Evolutionary conservation across 768 basidiomycete genomes (phyloP), one percentile per base, ranked within the genome.

Genomic region (Tubosaeta sp.): DNA sequence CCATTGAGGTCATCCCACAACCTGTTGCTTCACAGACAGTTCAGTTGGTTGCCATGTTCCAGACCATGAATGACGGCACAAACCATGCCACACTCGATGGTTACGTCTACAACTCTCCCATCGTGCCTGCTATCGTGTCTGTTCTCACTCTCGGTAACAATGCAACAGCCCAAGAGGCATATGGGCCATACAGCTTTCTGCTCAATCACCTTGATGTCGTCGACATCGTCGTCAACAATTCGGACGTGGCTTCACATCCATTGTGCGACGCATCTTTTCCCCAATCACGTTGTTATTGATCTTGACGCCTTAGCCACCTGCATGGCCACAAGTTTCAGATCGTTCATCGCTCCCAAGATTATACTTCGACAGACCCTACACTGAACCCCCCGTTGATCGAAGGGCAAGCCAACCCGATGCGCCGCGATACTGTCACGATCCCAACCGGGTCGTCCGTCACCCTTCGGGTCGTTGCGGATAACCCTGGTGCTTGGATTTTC

Each of bases 401-500:
- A 69, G 84, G 81, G 13, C 87, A 91, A 59, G 65, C 72, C 1
- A 99, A 98, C 71, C 95, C 94, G 2, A 82, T 94, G 62, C 83
- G 92, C n/a, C 80, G 95, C 35, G 95, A 99, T 68, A 94, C 92
- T 0, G 73, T 95, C 14, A 79, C 83, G 50, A 81, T 96, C 45
- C 86, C 88, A 3, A 76, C 82, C 4, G 76, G 76, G 52, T 69
- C 78, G 18, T 83, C 83, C 3, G 87, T 79, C 11, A 88, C 87
- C 0, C 70, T 99, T 40, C 82, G 92, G 19, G 69, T 94, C 59
- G 72, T 85, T 42, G 90, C 91, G 1, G 90, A 98, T 66, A 98
- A 98, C 69, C 95, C 95, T 1, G 95, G 95, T 11, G 84, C 79
- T 8, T 94, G 91, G 88, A 68, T 92, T 56, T 79, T 92, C 65